A percentile compares a stretch with the other conserved stretches of the same genome.
Conservation (phyloP, 768 basidiomycete species). For the Calocera viscosa region DNA sequence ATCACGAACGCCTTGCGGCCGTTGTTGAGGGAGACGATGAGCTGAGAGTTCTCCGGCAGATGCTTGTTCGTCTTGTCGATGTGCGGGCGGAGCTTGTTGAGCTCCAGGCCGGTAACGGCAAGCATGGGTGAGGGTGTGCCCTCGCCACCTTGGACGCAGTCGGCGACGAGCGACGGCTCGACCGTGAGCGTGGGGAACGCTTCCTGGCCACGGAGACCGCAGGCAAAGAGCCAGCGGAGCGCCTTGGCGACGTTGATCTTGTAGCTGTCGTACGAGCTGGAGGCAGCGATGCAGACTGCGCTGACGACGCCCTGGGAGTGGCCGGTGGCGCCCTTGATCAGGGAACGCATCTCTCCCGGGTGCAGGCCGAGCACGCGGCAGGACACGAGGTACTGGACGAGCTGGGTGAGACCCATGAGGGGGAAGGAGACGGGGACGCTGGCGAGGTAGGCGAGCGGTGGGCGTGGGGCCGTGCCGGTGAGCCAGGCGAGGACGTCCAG, state of each 20-base stretch:
- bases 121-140: constrained; percentile 91
- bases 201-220: constrained; percentile 84
- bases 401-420: constrained; percentile 90
- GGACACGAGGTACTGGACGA: constrained; percentile 78
- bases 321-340: constrained; percentile 78
- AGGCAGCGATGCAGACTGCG: constrained; percentile 78
- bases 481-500: constrained; percentile 81
- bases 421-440: constrained; percentile 90
- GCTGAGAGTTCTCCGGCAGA: constrained; percentile 61
- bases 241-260: constrained; percentile 67
- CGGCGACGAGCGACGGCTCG: constrained; percentile 76
- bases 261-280: constrained; percentile 62
- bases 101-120: constrained; percentile 66
- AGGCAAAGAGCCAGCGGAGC: constrained; percentile 83
- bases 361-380: constrained; percentile 62
- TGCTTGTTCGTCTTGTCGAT: constrained; percentile 79
- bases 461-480: constrained; percentile 51
- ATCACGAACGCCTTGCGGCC: constrained; percentile 84
- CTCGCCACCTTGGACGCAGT: constrained; percentile 83
- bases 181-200: constrained; percentile 85
- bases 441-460: constrained; percentile 73
- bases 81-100: constrained; percentile 67
- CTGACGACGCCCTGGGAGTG: constrained; percentile 97
- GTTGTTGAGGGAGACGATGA: constrained; percentile 84
- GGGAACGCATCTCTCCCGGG: constrained; percentile 65